Conservation (phyloP, 2,329 filamentous ascomycete genomes). For the Trichophyton mentagrophytes region DNA sequence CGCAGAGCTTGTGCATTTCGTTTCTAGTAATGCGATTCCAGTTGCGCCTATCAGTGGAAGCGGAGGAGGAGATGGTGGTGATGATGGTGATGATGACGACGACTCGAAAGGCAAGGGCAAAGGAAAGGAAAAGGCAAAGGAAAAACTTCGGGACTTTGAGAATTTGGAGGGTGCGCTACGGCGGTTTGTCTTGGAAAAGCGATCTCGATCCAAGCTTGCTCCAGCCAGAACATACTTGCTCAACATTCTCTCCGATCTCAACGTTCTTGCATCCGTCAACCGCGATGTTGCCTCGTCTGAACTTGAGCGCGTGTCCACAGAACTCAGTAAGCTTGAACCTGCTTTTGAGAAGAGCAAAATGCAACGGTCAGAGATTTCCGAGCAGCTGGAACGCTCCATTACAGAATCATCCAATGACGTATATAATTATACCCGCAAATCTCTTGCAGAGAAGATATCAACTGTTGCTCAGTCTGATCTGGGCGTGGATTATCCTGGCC, state of each 20-base stretch:
- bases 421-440: constrained; percentile 68
- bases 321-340: constrained; percentile 72
- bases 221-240: constrained; percentile 90
- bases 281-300: constrained; percentile 75
- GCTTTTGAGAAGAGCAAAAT: constrained; percentile 72
- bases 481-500: constrained; percentile 72
- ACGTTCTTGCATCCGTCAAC: constrained; percentile 74
- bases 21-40: constrained; percentile 91
- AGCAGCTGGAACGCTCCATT: constrained; percentile 67
- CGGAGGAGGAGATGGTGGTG: constrained; percentile 44
- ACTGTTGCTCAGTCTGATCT: constrained; percentile 65
- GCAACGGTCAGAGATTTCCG: constrained; percentile 64
- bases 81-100: constrained; percentile 35
- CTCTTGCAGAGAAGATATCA: constrained; percentile 61
- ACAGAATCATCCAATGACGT: constrained; percentile 76
- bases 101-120: constrained; percentile 17
- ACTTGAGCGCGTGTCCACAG: constrained; percentile 65
- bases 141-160: constrained; percentile 79
- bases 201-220: constrained; percentile 85
- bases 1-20: constrained; percentile 87
- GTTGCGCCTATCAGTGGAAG: constrained; percentile 46
- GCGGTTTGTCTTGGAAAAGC: constrained; percentile 89
- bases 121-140: constrained; percentile 75
- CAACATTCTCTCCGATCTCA: constrained; percentile 80
- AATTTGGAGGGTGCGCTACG: constrained; percentile 77